Conservation (phyloP, 2,329 filamentous ascomycete species). For the Lachnellula occidentalis region DNA sequence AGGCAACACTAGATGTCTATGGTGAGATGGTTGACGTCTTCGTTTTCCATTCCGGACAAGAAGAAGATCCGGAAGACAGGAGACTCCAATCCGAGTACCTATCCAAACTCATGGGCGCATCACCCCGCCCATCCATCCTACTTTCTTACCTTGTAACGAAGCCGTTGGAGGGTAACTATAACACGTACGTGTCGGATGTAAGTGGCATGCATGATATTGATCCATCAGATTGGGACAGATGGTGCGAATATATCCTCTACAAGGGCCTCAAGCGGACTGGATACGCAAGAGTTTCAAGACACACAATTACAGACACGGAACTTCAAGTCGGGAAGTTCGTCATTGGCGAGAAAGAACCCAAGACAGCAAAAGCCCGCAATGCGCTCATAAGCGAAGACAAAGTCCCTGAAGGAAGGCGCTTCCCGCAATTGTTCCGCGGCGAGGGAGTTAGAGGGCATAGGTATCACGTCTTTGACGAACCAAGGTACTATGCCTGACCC, state of each 20-base stretch:
- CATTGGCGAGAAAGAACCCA: slow-evolving; percentile 65
- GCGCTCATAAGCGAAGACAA: slow-evolving; percentile 61
- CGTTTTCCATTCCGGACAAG: slow-evolving; percentile 97
- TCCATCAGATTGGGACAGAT: slow-evolving; percentile 86
- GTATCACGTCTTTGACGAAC: slow-evolving; percentile 95
- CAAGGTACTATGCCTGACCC: slow-evolving; percentile 56
- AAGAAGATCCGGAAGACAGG: slow-evolving; percentile 91
- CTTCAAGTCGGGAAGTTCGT: slow-evolving; percentile 95
- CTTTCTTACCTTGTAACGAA: slow-evolving; percentile 90
- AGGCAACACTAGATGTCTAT: slow-evolving; percentile 93
- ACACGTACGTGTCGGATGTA: slow-evolving; percentile 80
- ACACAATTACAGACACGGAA: slow-evolving; percentile 95
- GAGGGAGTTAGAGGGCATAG: slow-evolving; percentile 81
- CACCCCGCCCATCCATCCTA: slow-evolving; percentile 73
- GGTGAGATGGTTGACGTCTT: slow-evolving; percentile 87
- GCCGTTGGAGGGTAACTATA: slow-evolving; percentile 90
- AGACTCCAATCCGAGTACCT: slow-evolving; percentile 83
- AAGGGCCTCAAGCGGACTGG: slow-evolving; percentile 80
- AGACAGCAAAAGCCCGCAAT: slow-evolving; percentile 52
- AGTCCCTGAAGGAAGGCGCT: slow-evolving; percentile 71
- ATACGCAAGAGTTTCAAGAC: slow-evolving; percentile 83
- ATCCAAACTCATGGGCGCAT: slow-evolving; percentile 78
- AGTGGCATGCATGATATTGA: slow-evolving; percentile 97
- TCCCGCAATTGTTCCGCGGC: slow-evolving; percentile 79
- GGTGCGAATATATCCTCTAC: slow-evolving; percentile 98